Percentiles rank a stretch among this genome's conserved stretches.
phyloP scores from a whole-genome alignment of 1,284 basidiomycete species.

The Fomitopsis palustris region DNA sequence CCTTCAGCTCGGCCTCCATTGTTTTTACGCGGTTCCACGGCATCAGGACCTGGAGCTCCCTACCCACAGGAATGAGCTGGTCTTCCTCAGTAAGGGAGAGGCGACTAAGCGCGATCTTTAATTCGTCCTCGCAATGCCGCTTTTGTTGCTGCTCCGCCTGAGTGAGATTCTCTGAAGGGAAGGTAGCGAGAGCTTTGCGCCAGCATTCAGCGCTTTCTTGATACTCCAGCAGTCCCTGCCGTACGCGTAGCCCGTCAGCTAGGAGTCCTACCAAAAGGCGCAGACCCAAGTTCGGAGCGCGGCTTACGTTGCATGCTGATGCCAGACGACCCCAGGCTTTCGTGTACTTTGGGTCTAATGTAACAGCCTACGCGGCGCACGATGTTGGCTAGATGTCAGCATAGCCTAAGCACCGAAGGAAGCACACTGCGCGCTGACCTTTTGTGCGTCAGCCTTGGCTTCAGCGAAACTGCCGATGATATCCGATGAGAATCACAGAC shows the following conservation, averaged over 20 bases:
- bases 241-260: background rate
- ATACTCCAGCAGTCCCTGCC: slow-evolving; percentile 17
- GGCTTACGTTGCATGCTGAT: slow-evolving; percentile 26
- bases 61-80: background rate
- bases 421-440: background rate
- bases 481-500: background rate
- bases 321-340: slow-evolving; percentile 35
- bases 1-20: background rate
- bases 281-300: no score
- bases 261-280: no score
- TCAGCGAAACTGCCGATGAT: background rate
- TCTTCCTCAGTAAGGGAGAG: no score
- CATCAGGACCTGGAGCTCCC: background rate
- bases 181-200: slow-evolving; percentile 21
- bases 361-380: slow-evolving; percentile 8
- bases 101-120: slow-evolving; percentile 5
- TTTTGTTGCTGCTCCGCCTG: slow-evolving; percentile 25
- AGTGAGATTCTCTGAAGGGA: slow-evolving; percentile 20
- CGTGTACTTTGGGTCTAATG: slow-evolving; percentile 31
- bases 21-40: background rate
- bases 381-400: background rate
- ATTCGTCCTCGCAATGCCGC: slow-evolving; percentile 21
- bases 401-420: background rate
- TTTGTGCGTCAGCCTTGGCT: slow-evolving; percentile 8
- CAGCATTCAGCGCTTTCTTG: slow-evolving; percentile 14